phyloP scores from a whole-genome alignment of 2,329 filamentous ascomycete species.

The Diaporthe sp. region DNA sequence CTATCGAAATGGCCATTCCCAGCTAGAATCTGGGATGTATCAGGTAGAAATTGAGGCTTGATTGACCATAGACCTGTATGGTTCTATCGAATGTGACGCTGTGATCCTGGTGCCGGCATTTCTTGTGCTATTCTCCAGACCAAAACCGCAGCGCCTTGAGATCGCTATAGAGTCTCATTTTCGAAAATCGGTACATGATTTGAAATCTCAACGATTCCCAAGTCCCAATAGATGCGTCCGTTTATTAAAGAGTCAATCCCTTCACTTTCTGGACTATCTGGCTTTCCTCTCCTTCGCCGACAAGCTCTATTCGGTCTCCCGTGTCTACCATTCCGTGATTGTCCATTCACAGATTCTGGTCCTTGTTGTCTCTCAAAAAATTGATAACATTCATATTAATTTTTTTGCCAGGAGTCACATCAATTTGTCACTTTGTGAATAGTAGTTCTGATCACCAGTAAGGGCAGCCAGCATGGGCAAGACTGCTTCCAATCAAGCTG shows the following conservation, averaged over 20 bases:
- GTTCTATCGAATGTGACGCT: neutral
- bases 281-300: neutral
- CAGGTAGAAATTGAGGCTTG: neutral
- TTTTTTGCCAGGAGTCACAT: neutral
- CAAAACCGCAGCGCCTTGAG: too few species aligned
- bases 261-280: neutral
- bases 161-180: neutral
- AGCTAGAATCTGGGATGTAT: too few species aligned
- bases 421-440: too few species aligned
- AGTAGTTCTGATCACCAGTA: neutral
- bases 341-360: neutral
- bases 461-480: neutral
- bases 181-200: too few species aligned
- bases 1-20: neutral
- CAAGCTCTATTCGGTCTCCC: neutral
- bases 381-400: neutral
- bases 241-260: neutral
- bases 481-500: constrained; percentile 1
- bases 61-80: neutral
- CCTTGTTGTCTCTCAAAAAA: too few species aligned
- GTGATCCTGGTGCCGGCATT: neutral
- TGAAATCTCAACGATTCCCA: neutral
- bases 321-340: neutral
- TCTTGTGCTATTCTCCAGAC: neutral
- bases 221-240: neutral